Conservation (phyloP, 495 filamentous ascomycete species). For the Penicillium taxi region DNA sequence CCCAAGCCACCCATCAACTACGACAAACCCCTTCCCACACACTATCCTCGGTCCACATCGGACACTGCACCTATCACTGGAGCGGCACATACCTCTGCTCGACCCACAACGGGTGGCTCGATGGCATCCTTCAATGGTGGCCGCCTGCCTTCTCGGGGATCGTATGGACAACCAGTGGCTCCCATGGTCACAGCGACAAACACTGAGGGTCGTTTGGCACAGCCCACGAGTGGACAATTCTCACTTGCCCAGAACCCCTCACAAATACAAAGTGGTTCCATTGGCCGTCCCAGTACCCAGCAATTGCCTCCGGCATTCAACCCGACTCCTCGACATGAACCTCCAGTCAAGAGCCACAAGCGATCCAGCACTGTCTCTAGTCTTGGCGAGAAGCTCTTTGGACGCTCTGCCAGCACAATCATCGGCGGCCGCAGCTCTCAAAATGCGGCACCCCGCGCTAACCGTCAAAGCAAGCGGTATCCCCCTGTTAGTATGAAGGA, state of each 20-base stretch:
- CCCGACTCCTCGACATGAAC: constrained; percentile 37
- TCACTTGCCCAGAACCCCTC: constrained; percentile 51
- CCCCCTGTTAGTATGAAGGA: constrained; percentile 75
- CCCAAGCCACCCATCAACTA: constrained; percentile 16
- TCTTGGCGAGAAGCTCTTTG: constrained; percentile 68
- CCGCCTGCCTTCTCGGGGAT: constrained; percentile 68
- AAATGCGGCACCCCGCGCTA: constrained; percentile 19
- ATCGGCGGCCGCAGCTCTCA: constrained; percentile 54
- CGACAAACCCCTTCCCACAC: constrained; percentile 28
- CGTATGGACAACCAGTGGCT: constrained; percentile 82
- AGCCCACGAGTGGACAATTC: constrained; percentile 72
- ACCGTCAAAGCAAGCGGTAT: constrained; percentile 45
- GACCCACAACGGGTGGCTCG: constrained; percentile 77
- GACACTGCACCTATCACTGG: constrained; percentile 42
- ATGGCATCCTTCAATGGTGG: constrained; percentile 60
- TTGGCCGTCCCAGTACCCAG: constrained; percentile 55
- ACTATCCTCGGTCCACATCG: constrained; percentile 49
- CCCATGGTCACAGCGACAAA: constrained; percentile 85
- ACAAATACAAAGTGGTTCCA: constrained; percentile 24
- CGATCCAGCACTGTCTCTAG: constrained; percentile 84
- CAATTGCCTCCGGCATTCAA: constrained; percentile 39
- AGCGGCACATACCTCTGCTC: constrained; percentile 36
- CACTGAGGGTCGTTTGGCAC: constrained; percentile 82
- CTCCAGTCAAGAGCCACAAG: constrained; percentile 64
- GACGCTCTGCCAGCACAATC: constrained; percentile 68